Evolutionary conservation across 495 filamentous ascomycete genomes (phyloP).

Genomic region (Parathielavia appendiculata): DNA sequence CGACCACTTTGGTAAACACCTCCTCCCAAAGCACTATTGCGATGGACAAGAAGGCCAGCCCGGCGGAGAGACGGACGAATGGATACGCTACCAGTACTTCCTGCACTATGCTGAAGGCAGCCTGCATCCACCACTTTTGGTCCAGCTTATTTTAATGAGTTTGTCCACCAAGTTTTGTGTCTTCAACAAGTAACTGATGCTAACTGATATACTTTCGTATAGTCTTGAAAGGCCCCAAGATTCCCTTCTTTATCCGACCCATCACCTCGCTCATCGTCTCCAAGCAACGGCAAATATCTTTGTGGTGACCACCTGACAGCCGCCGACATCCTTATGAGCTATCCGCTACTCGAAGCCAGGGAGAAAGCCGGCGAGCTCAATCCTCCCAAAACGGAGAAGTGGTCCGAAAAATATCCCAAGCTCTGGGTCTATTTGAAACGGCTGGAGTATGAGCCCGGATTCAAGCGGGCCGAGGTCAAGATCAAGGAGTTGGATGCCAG

Average conservation of each 20-base stretch:
- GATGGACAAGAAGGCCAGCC: constrained; percentile 50
- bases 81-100: constrained; percentile 69
- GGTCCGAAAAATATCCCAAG: constrained; percentile 34
- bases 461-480: constrained; percentile 50
- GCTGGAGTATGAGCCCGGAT: constrained; percentile 58
- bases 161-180: not conserved
- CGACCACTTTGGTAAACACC: constrained; percentile 60
- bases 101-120: constrained; percentile 73
- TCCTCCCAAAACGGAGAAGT: constrained; percentile 19
- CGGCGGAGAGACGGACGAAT: constrained; percentile 68
- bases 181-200: not conserved
- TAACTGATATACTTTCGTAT: not conserved
- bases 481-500: constrained; percentile 59
- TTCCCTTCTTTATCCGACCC: constrained; percentile 83
- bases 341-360: constrained; percentile 58
- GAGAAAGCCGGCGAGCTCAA: constrained; percentile 51
- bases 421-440: constrained; percentile 58
- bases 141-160: constrained; percentile 21
- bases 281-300: constrained; percentile 55
- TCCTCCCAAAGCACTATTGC: constrained; percentile 61
- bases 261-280: constrained; percentile 59
- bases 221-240: constrained; percentile 53
- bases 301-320: constrained; percentile 67
- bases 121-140: constrained; percentile 24
- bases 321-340: constrained; percentile 78